Percentiles rank a stretch among this genome's conserved stretches.
Evolutionary conservation across 192 early-diverging fungal genomes (phyloP).

Genomic region (Backusella psychrophila): DNA sequence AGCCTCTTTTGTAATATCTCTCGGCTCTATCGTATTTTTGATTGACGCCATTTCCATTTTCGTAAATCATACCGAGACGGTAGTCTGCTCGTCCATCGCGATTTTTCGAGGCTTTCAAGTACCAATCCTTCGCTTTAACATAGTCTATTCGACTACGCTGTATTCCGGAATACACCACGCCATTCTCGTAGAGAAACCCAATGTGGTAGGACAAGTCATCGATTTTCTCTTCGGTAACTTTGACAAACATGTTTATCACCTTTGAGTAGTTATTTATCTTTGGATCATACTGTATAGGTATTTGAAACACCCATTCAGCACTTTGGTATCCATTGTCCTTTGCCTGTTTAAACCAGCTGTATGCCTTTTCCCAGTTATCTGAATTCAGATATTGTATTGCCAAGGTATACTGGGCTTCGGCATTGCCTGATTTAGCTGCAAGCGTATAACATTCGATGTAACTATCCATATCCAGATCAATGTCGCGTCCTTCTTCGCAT

Average conservation of each 20-base stretch:
- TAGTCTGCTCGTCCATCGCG: background rate
- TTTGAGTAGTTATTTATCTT: background rate
- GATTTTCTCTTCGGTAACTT: background rate
- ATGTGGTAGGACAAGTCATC: background rate
- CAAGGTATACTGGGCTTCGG: background rate
- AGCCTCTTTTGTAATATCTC: background rate
- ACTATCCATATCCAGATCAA: background rate
- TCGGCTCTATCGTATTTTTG: background rate
- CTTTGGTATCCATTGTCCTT: background rate
- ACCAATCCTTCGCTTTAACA: background rate
- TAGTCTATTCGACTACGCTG: background rate
- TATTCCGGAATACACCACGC: background rate
- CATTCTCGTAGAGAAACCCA: background rate
- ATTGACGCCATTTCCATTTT: background rate
- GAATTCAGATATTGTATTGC: background rate
- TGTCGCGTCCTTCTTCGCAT: background rate
- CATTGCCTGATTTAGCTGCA: background rate
- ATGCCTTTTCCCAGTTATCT: background rate
- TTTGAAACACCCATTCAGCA: background rate
- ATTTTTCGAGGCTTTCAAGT: background rate
- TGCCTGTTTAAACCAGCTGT: background rate
- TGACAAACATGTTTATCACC: background rate
- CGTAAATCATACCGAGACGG: background rate
- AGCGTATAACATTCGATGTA: background rate
- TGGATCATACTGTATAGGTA: background rate